Conservation (phyloP, 306 rosid genomes). For the Spatholobus suberectus region DNA sequence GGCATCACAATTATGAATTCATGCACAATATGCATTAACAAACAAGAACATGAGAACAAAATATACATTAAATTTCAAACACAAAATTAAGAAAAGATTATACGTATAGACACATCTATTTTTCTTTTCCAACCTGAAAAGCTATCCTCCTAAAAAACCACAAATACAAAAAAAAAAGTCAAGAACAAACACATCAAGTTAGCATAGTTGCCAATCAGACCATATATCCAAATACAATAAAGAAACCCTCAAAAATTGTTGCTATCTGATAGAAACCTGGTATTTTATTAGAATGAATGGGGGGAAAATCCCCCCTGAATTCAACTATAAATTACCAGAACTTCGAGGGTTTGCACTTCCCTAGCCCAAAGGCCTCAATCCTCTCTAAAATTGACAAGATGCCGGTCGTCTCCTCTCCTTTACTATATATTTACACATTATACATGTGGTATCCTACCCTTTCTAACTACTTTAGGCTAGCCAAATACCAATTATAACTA, state of each 20-base stretch:
- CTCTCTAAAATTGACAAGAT: not conserved
- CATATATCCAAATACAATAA: not conserved
- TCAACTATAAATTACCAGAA: not conserved
- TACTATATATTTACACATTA: not conserved
- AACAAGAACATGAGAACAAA: conserved; percentile 13
- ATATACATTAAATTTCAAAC: not conserved
- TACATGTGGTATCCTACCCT: not conserved
- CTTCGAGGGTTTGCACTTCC: not conserved
- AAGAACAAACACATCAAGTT: not conserved
- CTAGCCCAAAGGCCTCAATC: not conserved
- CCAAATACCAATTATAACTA: not conserved
- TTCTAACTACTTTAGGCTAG: not conserved
- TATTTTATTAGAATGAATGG: not conserved
- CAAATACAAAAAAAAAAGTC: not conserved
- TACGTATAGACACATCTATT: not conserved
- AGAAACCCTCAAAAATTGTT: conserved; percentile 3
- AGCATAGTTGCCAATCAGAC: not conserved
- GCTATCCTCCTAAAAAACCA: not conserved
- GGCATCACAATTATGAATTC: not conserved
- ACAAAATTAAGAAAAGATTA: not conserved
- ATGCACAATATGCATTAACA: not conserved
- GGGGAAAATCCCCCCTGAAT: not conserved
- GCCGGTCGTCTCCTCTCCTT: not conserved
- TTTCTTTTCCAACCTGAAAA: conserved; percentile 31
- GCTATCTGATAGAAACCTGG: not conserved